These are phyloP conservation scores for Epichloe sylvatica DNA, from an alignment of 2,329 filamentous ascomycete species.

Conservation along the genomic window DNA sequence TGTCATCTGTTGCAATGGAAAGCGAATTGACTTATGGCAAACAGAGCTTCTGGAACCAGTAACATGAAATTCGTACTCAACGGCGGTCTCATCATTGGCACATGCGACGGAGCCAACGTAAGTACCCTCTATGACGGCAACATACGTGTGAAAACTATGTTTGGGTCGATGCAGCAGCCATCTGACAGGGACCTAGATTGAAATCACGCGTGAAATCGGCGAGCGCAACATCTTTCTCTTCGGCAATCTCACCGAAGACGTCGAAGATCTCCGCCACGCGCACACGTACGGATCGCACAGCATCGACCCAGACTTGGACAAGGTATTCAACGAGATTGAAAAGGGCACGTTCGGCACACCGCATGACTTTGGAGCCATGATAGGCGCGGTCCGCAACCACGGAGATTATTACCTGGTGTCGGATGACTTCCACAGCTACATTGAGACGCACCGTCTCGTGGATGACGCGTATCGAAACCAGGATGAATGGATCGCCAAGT, in stretches of 20 bases:
- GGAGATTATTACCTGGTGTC: constrained; percentile 97
- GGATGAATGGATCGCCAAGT: constrained; percentile 85
- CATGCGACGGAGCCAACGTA: constrained; percentile 93
- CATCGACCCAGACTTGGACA: constrained; percentile 60
- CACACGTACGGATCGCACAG: constrained; percentile 73
- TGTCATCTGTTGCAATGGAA: neutral
- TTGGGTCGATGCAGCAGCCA: neutral
- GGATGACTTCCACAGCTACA: constrained; percentile 92
- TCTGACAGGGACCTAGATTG: constrained; percentile 41
- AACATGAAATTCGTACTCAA: constrained; percentile 99
- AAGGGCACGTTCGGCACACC: constrained; percentile 68
- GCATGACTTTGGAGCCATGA: constrained; percentile 64
- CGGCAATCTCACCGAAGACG: constrained; percentile 87
- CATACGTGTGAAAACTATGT: neutral
- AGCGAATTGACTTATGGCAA: constrained; percentile 4
- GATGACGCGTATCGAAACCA: constrained; percentile 87
- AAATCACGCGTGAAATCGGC: constrained; percentile 93
- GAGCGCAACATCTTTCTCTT: constrained; percentile 98
- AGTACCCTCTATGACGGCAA: constrained; percentile 23
- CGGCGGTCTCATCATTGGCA: constrained; percentile 92
- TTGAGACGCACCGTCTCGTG: constrained; percentile 79
- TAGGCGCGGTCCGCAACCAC: constrained; percentile 76
- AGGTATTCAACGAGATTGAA: constrained; percentile 76
- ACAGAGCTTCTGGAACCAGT: constrained; percentile 62
- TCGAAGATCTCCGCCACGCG: constrained; percentile 83